Base-by-base conservation (phyloP, 257 asterid species). In the Nicotiana undulata region DNA sequence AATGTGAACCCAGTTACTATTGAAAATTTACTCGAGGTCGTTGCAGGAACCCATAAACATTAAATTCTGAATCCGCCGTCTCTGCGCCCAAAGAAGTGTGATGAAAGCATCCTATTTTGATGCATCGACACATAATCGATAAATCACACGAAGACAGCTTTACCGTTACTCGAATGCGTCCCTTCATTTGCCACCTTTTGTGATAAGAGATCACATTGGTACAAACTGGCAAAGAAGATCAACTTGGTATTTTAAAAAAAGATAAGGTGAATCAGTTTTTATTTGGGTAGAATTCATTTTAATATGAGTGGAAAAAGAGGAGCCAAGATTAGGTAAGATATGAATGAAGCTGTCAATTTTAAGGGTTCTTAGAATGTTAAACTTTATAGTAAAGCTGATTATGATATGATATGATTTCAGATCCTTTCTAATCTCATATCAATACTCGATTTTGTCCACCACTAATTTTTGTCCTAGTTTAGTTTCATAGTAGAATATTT, bases 201-300 rank as follows among this genome's bases (percentile, higher is more conserved):
- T 37, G 78, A 74, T 77, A 60, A 74, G 44, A 52, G 56, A 49
- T 28, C 18, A 32, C 58, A 44, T 58, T 77, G 82, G 58, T 67
- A 59, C 26, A 34, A 76, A 28, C 9, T 65, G 29, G 44, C 66
- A 68, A 68, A 68, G 18, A 53, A 80, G 72, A 82, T 74, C 79
- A 40, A 59, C 67, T 84, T 85, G 82, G 53, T 80, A 84, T 83
- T 0, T 85, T 87, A 52, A 81, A 85, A 85, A 52, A 72, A 83
- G 91, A 85, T 85, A 5, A 75, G 63, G 63, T 82, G 87, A 80
- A 86, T 87, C 86, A 75, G 0, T 26, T 80, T 80, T 84, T 22
- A 20, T 46, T 24, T 56, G 83, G 75, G 61, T 53, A 77, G 70
- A 79, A 86, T 86, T 86, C 79, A 86, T 87, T 86, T 74, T 79